These are phyloP conservation scores for Trametopsis cervina DNA, from an alignment of 768 basidiomycete species.

Conservation along the genomic window DNA sequence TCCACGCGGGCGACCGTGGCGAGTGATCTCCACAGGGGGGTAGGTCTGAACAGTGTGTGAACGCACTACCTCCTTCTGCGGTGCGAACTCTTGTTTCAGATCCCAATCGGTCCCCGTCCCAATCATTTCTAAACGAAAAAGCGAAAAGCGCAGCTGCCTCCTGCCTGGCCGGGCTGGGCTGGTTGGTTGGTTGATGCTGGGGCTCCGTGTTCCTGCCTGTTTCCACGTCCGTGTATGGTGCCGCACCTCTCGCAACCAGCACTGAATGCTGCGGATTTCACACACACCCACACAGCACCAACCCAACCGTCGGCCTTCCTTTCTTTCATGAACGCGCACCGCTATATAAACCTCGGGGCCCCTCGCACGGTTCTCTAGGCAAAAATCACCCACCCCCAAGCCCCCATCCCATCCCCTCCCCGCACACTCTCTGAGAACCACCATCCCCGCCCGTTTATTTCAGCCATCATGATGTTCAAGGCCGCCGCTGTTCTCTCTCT, in stretches of 20 bases:
- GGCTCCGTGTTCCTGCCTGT: neutral
- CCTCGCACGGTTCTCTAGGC: neutral
- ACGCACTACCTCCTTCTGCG: too few relatives aligned
- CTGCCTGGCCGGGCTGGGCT: too few relatives aligned
- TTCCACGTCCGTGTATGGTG: constrained; percentile 3
- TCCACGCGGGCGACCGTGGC: too few relatives aligned
- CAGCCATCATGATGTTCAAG: constrained; percentile 22
- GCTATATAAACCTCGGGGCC: neutral
- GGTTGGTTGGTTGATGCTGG: too few relatives aligned
- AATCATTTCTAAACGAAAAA: too few relatives aligned
- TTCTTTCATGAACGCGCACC: neutral
- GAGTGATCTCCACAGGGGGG: too few relatives aligned
- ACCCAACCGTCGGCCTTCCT: neutral
- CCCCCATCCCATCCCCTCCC: constrained; percentile 1
- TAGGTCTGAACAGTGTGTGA: too few relatives aligned
- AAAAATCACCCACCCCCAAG: neutral
- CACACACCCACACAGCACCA: neutral
- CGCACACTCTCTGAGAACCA: neutral
- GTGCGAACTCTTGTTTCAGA: too few relatives aligned
- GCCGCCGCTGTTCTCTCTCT: constrained; percentile 19
- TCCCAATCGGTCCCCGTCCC: too few relatives aligned
- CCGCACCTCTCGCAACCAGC: neutral
- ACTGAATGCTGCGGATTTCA: neutral
- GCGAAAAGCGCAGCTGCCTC: too few relatives aligned
- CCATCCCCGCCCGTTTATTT: neutral